Evolutionary conservation across 176 grass and related monocot species (phyloP), one percentile per base, ranked within the genome.

Genomic region (Panicum miliaceum): DNA sequence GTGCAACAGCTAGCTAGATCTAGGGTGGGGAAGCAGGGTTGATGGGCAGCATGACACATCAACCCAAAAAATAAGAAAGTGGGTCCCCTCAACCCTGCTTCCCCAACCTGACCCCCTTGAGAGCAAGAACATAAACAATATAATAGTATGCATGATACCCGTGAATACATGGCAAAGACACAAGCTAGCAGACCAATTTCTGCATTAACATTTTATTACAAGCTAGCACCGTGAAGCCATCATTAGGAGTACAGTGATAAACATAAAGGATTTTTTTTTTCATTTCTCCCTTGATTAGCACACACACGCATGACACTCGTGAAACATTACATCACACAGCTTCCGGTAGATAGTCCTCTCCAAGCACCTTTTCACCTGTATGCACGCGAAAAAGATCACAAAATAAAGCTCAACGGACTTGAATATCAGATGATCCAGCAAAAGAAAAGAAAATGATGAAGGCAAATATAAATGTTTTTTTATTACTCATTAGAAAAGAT

Each of bases 161-260:
- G 18, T 57, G 34, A 37, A 8, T 4, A 7, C 22, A 70, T 37
- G 12, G 14, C 32, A 26, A 23, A 50, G 81, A 36, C 62, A 22
- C 26, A 78, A 19, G 13, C 19, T 14, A 8, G 8, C 15, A 19
- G n/a, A 81, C 76, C n/a, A 36, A 23, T 69, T 62, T 60, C 62
- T 81, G 35, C 77, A 76, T 70, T 32, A 54, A 8, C 42, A 6
- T 82, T 86, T 86, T 86, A 86, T 86, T 90, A 82, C 73, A 82
- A 57, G 57, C 65, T 78, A 65, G 78, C 78, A 82, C 79, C 84
- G 64, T 86, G 64, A 72, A 57, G 27, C 78, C 85, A 57, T 81
- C 53, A 75, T 65, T 26, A 45, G 68, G 6, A 67, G 60, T 26
- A 84, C 29, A 4, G 19, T 3, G 3, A 72, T 11, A 64, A 42